Evolutionary conservation across 225 moss, liverwort and hornwort species (phyloP).

Genomic region (Pseudisothecium myosuroides): DNA sequence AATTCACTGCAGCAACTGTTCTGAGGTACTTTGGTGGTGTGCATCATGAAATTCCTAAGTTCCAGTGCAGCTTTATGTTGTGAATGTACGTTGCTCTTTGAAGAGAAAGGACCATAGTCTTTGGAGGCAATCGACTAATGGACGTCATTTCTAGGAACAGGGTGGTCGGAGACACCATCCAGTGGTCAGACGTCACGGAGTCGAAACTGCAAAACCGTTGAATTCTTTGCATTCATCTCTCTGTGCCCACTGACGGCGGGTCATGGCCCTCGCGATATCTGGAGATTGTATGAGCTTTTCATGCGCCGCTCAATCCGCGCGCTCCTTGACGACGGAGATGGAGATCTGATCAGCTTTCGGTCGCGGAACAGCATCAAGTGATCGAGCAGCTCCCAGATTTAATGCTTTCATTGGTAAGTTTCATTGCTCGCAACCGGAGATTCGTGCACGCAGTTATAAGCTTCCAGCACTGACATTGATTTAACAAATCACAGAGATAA

Average conservation of each 20-base stretch:
- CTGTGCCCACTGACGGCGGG: background rate
- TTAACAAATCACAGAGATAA: background rate
- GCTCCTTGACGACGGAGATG: background rate
- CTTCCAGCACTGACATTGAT: background rate
- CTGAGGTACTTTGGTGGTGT: background rate
- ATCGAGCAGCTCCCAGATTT: background rate
- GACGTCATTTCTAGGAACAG: background rate
- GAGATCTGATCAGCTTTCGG: background rate
- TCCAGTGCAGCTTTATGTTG: background rate
- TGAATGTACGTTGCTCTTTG: background rate
- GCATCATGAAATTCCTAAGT: background rate
- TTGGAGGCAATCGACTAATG: background rate
- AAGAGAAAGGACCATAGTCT: background rate
- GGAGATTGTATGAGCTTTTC: background rate
- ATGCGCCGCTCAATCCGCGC: background rate
- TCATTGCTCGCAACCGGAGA: background rate
- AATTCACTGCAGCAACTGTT: background rate
- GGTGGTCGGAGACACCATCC: background rate
- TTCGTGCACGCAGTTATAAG: background rate
- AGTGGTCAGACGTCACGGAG: background rate
- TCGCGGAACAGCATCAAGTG: background rate
- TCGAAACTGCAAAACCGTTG: slow-evolving; percentile 14
- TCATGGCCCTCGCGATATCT: background rate
- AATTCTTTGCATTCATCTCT: background rate
- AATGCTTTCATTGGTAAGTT: background rate